Evolutionary conservation across 768 basidiomycete species (phyloP).

Genomic region (Pholiota molesta): DNA sequence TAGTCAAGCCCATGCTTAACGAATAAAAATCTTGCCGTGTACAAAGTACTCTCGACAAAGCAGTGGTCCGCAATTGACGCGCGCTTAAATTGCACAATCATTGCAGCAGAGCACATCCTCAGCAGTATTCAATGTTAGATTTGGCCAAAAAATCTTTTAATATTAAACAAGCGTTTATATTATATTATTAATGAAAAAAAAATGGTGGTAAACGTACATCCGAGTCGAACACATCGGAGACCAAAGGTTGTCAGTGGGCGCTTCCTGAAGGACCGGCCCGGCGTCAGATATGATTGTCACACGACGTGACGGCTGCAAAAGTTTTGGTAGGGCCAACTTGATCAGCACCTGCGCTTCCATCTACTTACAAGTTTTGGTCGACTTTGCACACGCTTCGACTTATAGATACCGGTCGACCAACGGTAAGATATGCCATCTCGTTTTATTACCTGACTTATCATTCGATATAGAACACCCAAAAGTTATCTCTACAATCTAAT

Average conservation of each 20-base stretch:
- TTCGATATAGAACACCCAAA: background rate
- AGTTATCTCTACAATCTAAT: conserved; percentile 13
- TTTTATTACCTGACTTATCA: background rate
- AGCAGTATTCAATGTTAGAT: too few relatives aligned
- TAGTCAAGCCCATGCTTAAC: too few relatives aligned
- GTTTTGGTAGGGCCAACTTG: background rate
- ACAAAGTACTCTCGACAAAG: too few relatives aligned
- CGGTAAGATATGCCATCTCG: background rate
- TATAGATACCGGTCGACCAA: background rate
- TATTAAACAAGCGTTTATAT: too few relatives aligned
- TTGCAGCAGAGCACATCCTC: too few relatives aligned
- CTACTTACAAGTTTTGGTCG: background rate
- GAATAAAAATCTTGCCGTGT: too few relatives aligned
- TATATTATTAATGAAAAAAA: too few relatives aligned
- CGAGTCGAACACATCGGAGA: background rate
- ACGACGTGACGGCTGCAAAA: background rate
- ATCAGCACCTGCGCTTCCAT: background rate
- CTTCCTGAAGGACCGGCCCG: conserved; percentile 2
- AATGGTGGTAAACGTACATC: too few relatives aligned
- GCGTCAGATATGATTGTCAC: conserved; percentile 10
- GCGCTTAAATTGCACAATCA: too few relatives aligned
- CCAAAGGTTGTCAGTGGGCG: background rate
- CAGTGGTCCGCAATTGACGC: too few relatives aligned
- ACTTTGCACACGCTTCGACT: background rate
- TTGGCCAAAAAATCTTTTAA: too few relatives aligned